Evolutionary conservation across 1,139 yeast genomes (phyloP).

Genomic region (Candida smagusa): DNA sequence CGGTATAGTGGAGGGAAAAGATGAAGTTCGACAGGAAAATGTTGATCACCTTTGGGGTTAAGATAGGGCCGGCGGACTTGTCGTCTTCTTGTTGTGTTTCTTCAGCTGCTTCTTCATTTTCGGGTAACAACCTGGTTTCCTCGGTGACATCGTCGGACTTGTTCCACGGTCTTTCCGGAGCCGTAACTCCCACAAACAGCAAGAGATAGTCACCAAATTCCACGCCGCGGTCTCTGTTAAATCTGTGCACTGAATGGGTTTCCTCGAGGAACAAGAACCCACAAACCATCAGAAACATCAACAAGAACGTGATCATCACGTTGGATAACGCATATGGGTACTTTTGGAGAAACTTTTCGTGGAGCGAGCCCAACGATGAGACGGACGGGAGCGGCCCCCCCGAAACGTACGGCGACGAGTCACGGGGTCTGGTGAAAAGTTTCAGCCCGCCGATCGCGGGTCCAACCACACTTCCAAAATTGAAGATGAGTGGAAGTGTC

Average conservation of each 20-base stretch:
- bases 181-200: slow-evolving; percentile 27
- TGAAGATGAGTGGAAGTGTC: slow-evolving; percentile 33
- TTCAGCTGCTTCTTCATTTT: slow-evolving; percentile 1
- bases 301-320: slow-evolving; percentile 46
- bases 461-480: slow-evolving; percentile 25
- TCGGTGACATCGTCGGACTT: slow-evolving; percentile 1
- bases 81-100: not conserved
- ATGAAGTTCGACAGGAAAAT: slow-evolving; percentile 42
- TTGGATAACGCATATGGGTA: slow-evolving; percentile 64
- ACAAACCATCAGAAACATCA: slow-evolving; percentile 35
- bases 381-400: not conserved
- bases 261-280: slow-evolving; percentile 60
- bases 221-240: slow-evolving; percentile 48
- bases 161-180: slow-evolving; percentile 35
- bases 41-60: slow-evolving; percentile 36
- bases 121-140: slow-evolving; percentile 1
- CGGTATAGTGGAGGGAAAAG: slow-evolving; percentile 50
- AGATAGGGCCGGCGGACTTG: slow-evolving; percentile 14
- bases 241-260: slow-evolving; percentile 45
- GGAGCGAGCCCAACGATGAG: slow-evolving; percentile 1
- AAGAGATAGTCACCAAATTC: slow-evolving; percentile 50
- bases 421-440: slow-evolving; percentile 31
- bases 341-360: slow-evolving; percentile 29
- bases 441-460: slow-evolving; percentile 56
- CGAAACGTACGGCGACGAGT: slow-evolving; percentile 8